phyloP scores from a whole-genome alignment of 306 rosid species.

The Herpetospermum pedunculosum region DNA sequence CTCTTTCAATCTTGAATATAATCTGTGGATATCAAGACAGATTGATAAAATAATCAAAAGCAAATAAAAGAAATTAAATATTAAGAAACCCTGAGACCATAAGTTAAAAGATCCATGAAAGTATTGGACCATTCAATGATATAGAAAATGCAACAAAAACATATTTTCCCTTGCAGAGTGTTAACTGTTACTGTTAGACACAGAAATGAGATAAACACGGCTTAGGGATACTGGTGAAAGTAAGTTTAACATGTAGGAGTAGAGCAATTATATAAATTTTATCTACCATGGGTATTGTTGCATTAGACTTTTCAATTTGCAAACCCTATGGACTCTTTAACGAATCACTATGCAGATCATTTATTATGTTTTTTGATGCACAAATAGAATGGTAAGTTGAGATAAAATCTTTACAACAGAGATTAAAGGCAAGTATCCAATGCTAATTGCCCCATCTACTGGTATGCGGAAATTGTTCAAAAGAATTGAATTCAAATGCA shows the following conservation, averaged over 20 bases:
- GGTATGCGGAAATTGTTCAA: not conserved
- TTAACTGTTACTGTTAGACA: no score
- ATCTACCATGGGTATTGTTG: not conserved
- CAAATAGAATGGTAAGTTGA: not conserved
- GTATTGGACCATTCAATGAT: not conserved
- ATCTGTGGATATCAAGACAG: not conserved
- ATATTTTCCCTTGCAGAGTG: not conserved
- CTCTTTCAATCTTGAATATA: not conserved
- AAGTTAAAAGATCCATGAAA: not conserved
- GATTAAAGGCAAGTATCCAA: not conserved
- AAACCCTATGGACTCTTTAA: not conserved
- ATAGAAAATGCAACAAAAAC: not conserved
- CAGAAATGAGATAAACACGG: not conserved
- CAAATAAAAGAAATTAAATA: not conserved
- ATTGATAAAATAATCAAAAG: not conserved
- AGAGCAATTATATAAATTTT: not conserved
- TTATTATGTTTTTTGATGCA: not conserved
- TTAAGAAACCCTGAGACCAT: not conserved
- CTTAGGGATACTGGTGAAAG: not conserved
- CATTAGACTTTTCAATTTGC: not conserved
- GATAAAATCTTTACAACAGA: not conserved
- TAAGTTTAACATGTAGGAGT: not conserved
- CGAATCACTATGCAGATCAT: not conserved
- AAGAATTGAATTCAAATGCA: not conserved
- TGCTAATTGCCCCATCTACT: not conserved